Conservation (phyloP, 2,329 filamentous ascomycete genomes). For the Venturiaceae sp. region DNA sequence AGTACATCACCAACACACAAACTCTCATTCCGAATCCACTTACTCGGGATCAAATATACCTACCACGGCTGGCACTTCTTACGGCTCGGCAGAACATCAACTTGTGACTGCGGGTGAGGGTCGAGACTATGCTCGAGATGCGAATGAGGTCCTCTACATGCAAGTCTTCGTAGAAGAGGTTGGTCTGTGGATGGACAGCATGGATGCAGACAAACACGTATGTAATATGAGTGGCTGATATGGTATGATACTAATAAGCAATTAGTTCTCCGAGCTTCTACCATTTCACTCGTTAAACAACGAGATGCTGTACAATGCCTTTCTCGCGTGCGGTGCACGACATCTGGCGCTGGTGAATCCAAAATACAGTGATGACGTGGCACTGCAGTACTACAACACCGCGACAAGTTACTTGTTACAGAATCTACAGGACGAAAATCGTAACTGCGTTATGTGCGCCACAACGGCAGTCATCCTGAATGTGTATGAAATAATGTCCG, state of each 20-base stretch:
- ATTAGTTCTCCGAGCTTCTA: conserved; percentile 66
- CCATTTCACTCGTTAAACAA: conserved; percentile 74
- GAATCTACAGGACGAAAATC: conserved; percentile 72
- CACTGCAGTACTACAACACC: conserved; percentile 73
- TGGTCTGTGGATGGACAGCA: conserved; percentile 86
- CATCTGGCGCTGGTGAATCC: conserved; percentile 65
- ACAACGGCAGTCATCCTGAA: conserved; percentile 82
- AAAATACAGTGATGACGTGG: conserved; percentile 65
- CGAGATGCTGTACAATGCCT: conserved; percentile 80
- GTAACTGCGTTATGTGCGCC: conserved; percentile 75
- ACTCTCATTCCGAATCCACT: conserved; percentile 18
- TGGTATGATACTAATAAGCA: conserved; percentile 10
- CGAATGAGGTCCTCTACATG: conserved; percentile 80
- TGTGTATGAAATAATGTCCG: conserved; percentile 88
- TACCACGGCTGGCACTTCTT: conserved; percentile 20
- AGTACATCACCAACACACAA: conserved; percentile 20
- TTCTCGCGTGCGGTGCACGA: conserved; percentile 78
- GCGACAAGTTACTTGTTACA: conserved; percentile 70
- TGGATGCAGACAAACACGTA: conserved; percentile 72
- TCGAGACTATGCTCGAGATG: conserved; percentile 15
- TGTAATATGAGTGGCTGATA: conserved; percentile 13
- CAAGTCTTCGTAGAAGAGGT: conserved; percentile 88
- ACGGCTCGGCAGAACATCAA: conserved; percentile 21
- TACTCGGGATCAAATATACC: conserved; percentile 17
- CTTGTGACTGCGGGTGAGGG: background rate